Conservation (phyloP, 768 basidiomycete species). For the Trametes gibbosa region DNA sequence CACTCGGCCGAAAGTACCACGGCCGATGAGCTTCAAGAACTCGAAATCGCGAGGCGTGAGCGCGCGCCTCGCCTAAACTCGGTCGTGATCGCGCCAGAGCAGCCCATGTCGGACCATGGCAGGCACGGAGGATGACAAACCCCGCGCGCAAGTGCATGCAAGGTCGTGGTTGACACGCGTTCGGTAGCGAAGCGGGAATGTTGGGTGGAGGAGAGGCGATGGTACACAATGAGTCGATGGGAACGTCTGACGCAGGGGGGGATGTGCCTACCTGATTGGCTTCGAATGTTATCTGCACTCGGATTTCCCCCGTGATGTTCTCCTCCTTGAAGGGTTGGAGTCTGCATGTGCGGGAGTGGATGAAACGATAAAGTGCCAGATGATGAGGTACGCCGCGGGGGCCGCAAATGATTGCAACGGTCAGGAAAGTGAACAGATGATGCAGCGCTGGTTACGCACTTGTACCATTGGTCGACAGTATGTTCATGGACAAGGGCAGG, state of each 20-base stretch:
- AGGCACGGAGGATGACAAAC: too few relatives aligned
- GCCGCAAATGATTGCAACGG: not conserved
- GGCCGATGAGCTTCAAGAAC: conserved; percentile 97
- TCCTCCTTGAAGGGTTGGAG: conserved; percentile 77
- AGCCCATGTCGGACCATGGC: not conserved
- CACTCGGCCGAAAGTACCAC: conserved; percentile 96
- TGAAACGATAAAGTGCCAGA: not conserved
- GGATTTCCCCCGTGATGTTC: conserved; percentile 87
- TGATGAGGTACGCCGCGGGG: not conserved
- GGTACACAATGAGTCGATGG: conserved; percentile 4
- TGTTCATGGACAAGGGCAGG: conserved; percentile 90
- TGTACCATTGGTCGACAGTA: conserved; percentile 96
- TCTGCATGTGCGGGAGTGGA: conserved; percentile 38
- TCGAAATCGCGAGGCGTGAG: conserved; percentile 96
- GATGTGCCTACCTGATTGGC: conserved; percentile 71
- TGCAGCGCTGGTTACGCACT: conserved; percentile 49
- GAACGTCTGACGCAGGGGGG: not conserved
- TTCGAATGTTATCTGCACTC: conserved; percentile 92
- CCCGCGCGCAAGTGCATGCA: too few relatives aligned
- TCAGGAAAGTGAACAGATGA: not conserved
- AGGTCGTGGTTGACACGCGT: conserved; percentile 1
- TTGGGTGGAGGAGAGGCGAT: not conserved
- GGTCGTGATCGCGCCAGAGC: not conserved
- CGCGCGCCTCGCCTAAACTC: conserved; percentile 68
- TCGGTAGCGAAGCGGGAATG: not conserved